phyloP scores from a whole-genome alignment of 371 early-diverging fungal species.

The Vairimorpha apis region DNA sequence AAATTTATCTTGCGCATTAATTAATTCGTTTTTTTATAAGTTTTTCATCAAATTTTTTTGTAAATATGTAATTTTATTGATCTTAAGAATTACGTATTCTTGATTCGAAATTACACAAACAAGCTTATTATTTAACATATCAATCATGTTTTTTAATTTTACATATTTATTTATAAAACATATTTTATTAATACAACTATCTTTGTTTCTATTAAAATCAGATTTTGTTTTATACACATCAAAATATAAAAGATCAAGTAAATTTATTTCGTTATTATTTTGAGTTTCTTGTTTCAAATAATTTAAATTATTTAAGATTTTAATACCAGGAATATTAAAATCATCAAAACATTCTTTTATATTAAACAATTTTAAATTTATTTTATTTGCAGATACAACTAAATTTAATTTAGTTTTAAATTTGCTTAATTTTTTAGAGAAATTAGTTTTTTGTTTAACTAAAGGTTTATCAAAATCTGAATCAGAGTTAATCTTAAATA shows the following conservation, averaged over 20 bases:
- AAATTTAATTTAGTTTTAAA: too few relatives aligned
- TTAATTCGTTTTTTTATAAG: constrained; percentile 6
- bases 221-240: background rate
- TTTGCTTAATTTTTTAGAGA: too few relatives aligned
- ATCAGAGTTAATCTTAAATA: background rate
- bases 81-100: background rate
- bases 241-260: background rate
- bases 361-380: too few relatives aligned
- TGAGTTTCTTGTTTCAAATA: background rate
- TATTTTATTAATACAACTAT: background rate
- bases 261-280: background rate
- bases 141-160: background rate
- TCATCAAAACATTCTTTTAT: background rate
- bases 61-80: background rate
- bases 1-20: too few relatives aligned
- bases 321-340: background rate
- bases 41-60: background rate
- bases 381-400: too few relatives aligned
- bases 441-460: too few relatives aligned
- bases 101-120: background rate
- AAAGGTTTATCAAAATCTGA: too few relatives aligned
- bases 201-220: constrained; percentile 7
- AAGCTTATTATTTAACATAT: background rate
- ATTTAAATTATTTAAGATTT: background rate
- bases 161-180: constrained; percentile 8